Evolutionary conservation across 106 monocot genomes (phyloP).

Genomic region (Hemerocallis citrina): DNA sequence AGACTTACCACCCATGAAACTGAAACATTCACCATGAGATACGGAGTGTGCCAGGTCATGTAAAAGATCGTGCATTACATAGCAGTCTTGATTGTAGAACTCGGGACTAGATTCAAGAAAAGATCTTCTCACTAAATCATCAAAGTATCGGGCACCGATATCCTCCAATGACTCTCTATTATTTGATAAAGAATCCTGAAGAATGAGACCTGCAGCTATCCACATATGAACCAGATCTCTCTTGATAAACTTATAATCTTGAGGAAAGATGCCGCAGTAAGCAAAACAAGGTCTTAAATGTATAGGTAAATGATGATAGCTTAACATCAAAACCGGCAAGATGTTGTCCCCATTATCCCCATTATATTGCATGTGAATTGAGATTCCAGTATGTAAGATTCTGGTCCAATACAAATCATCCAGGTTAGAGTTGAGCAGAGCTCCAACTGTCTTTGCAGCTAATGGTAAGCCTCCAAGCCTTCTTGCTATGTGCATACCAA

Average conservation of each 20-base stretch:
- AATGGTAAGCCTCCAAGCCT: conserved; percentile 33
- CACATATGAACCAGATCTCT: conserved; percentile 26
- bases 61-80: conserved; percentile 33
- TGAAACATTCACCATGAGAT: conserved; percentile 13
- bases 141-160: conserved; percentile 18
- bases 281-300: conserved; percentile 38
- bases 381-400: conserved; percentile 20
- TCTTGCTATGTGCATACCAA: conserved; percentile 17
- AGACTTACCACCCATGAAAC: not conserved
- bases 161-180: conserved; percentile 17
- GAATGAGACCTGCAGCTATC: conserved; percentile 42
- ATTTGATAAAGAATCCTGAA: not conserved
- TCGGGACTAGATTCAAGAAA: conserved; percentile 5
- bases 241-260: conserved; percentile 18
- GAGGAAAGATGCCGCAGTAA: conserved; percentile 30
- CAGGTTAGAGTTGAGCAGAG: conserved; percentile 18
- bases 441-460: conserved; percentile 27
- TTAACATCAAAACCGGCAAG: conserved; percentile 26
- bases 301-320: conserved; percentile 24
- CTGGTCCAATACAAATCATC: conserved; percentile 28
- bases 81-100: not conserved
- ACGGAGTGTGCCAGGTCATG: conserved; percentile 29
- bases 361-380: not conserved
- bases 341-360: conserved; percentile 13
- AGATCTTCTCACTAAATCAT: conserved; percentile 13